A percentile compares a stretch with the other conserved stretches of the same genome.
These are phyloP conservation scores for Umbelopsis sp. DNA, from an alignment of 192 early-diverging fungal species.

Conservation along the genomic window DNA sequence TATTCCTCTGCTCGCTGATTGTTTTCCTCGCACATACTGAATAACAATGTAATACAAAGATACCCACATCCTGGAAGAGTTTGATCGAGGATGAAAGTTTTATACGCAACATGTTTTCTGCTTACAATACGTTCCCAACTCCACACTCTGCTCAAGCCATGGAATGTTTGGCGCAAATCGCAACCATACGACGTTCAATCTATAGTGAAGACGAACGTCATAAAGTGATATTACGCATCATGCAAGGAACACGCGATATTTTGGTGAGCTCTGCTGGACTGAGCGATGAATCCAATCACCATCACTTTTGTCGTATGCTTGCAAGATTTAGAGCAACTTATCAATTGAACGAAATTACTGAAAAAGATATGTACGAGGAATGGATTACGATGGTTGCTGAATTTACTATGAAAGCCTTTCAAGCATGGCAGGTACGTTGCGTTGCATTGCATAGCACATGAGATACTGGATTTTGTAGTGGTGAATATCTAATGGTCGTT, in stretches of 20 bases:
- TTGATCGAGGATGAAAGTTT: conserved; percentile 73
- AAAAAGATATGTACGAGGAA: conserved; percentile 64
- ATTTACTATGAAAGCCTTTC: conserved; percentile 68
- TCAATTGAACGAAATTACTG: conserved; percentile 79
- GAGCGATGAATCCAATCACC: conserved; percentile 77
- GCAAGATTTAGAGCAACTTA: conserved; percentile 81
- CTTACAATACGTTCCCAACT: conserved; percentile 59
- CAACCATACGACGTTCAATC: conserved; percentile 82
- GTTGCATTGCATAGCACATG: background rate
- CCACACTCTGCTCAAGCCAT: conserved; percentile 68
- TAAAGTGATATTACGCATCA: conserved; percentile 67
- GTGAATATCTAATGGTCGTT: no score
- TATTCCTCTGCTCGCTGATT: no score
- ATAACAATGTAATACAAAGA: conserved; percentile 42
- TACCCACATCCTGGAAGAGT: conserved; percentile 79
- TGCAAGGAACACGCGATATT: conserved; percentile 71
- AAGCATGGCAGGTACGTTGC: conserved; percentile 57
- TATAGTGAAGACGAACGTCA: conserved; percentile 78
- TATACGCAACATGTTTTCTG: conserved; percentile 69
- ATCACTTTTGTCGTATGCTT: conserved; percentile 84
- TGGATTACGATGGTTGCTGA: conserved; percentile 66
- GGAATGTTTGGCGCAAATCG: conserved; percentile 79
- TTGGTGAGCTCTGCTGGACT: conserved; percentile 61
- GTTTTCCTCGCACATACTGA: background rate
- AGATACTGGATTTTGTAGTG: no score